phyloP scores from a whole-genome alignment of 179 eudicot genomes.

The Nepenthes alata region DNA sequence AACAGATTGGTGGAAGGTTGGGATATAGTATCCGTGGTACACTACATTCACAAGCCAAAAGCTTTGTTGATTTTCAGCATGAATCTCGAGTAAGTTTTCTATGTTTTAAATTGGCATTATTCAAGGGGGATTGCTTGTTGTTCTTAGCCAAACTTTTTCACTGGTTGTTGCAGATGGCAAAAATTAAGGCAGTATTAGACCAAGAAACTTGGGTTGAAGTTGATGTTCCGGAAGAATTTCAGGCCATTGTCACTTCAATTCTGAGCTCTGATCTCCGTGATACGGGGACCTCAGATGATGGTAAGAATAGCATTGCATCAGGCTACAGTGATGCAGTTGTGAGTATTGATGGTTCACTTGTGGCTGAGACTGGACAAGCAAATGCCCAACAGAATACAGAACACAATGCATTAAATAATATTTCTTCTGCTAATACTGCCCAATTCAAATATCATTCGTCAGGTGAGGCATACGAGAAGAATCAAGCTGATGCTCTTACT shows the following conservation, averaged over 20 bases:
- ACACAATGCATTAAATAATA: constrained; percentile 26
- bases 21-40: constrained; percentile 95
- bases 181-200: constrained; percentile 84
- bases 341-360: constrained; percentile 25
- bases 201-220: constrained; percentile 97
- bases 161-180: constrained; percentile 54
- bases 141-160: constrained; percentile 9
- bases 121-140: neutral
- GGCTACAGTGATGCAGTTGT: constrained; percentile 18
- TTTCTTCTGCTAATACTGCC: constrained; percentile 18
- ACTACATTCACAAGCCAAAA: constrained; percentile 89
- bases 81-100: constrained; percentile 69
- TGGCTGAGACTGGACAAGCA: constrained; percentile 18
- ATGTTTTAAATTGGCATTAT: constrained; percentile 5
- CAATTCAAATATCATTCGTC: constrained; percentile 19
- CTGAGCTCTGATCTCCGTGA: constrained; percentile 31
- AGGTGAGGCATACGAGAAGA: constrained; percentile 20
- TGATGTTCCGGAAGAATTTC: constrained; percentile 93
- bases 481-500: constrained; percentile 21
- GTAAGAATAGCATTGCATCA: constrained; percentile 16
- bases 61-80: constrained; percentile 92
- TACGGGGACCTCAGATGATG: constrained; percentile 21
- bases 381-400: constrained; percentile 28
- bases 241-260: constrained; percentile 64
- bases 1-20: constrained; percentile 99